Conservation (phyloP, 768 basidiomycete genomes). For the Termitomyces sp. region DNA sequence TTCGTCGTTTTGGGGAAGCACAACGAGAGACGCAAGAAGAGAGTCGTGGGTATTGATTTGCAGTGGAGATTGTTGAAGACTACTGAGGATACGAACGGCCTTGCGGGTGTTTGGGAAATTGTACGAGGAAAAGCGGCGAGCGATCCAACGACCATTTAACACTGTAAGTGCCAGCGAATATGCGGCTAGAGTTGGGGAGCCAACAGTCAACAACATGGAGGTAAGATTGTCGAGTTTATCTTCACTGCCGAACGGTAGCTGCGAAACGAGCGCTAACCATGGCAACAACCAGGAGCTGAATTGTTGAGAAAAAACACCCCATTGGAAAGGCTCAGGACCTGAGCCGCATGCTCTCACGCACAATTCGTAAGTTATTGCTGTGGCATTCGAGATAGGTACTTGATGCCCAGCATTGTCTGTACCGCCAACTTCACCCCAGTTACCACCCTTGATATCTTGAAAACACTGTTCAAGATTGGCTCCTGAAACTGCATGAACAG, state of each 20-base stretch:
- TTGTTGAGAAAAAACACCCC: conserved; percentile 30
- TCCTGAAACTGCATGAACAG: background rate
- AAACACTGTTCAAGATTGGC: conserved; percentile 19
- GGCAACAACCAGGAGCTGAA: conserved; percentile 42
- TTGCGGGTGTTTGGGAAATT: conserved; percentile 23
- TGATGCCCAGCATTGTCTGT: conserved; percentile 22
- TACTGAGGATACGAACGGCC: conserved; percentile 28
- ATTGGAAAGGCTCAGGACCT: conserved; percentile 20
- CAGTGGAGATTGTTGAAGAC: conserved; percentile 38
- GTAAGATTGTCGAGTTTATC: conserved; percentile 35
- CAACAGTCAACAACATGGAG: conserved; percentile 36
- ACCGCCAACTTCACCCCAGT: conserved; percentile 14
- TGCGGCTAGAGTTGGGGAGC: conserved; percentile 37
- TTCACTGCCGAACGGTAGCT: conserved; percentile 41
- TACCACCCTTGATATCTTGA: conserved; percentile 10
- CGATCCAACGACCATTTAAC: conserved; percentile 38
- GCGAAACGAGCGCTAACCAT: conserved; percentile 42
- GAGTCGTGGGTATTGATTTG: conserved; percentile 19
- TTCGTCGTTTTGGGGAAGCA: conserved; percentile 33
- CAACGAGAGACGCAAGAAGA: conserved; percentile 33
- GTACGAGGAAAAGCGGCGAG: conserved; percentile 22
- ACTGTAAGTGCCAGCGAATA: conserved; percentile 39
- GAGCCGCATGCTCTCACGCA: conserved; percentile 23
- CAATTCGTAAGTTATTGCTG: conserved; percentile 23
- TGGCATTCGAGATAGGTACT: conserved; percentile 17